Base-by-base conservation (phyloP, 441 rosid genomes). In the Bocquillonia castaneifolia region DNA sequence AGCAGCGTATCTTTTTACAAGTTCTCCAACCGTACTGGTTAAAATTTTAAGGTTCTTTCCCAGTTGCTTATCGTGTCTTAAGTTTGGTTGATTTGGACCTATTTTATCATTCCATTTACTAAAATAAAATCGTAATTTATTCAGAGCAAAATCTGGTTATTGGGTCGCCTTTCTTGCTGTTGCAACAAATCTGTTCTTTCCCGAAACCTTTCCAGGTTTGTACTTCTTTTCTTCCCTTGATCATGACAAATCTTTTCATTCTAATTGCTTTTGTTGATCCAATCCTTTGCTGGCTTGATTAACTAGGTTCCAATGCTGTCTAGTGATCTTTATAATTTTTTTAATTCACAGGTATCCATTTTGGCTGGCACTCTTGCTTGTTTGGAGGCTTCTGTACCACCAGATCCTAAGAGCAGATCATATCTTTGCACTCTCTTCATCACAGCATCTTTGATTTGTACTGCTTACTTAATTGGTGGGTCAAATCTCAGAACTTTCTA, bases 401-500 rank as follows among this genome's bases (percentile, higher is more conserved):
- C 78, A 0, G 83, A 82, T 70, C 71, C 81, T 8, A 86, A 78
- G 83, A 77, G 77, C 65, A 82, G 86, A 71, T 80, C 94, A 28
- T 85, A 85, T 73, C 74, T 93, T 59, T 82, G 79, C 71, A 84
- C 79, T 63, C 58, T 87, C 69, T 76, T 90, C 28, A 26, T 85
- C 31, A 65, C 82, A 1, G 76, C 82, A 66, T 67, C 87, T 59
- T 73, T 91, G 62, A 66, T 88, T 22, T 84, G 77, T 56, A 81
- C 84, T 59, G 88, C 82, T 68, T 92, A 84, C 84, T 84, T 89
- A 78, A 69, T 86, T 57, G 74, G 85, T 56, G 63, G 77, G 61
- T 80, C 87, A 51, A n/a, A n/a, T n/a, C n/a, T n/a, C n/a, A n/a
- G n/a, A n/a, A n/a, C n/a, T n/a, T n/a, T n/a, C n/a, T n/a, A n/a